These are phyloP conservation scores for Cryptococcus neoformans DNA, from an alignment of 1,284 basidiomycete species.

Conservation along the genomic window DNA sequence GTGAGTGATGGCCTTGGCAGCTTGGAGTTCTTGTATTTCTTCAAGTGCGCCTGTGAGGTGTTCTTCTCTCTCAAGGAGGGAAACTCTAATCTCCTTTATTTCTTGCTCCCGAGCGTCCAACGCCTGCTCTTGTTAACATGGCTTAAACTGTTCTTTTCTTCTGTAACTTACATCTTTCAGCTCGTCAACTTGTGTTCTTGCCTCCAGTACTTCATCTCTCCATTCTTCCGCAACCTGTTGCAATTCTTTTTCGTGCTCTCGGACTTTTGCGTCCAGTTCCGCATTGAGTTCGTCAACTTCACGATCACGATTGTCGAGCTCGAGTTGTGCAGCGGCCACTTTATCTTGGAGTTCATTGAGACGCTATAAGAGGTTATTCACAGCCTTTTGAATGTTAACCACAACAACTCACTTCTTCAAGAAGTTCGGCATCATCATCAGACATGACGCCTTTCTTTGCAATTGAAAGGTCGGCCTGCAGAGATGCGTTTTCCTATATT, in stretches of 20 bases:
- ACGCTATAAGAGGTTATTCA: constrained; percentile 15
- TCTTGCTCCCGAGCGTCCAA: constrained; percentile 39
- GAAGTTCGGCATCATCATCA: constrained; percentile 31
- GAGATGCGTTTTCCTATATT: constrained; percentile 34
- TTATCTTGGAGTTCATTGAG: constrained; percentile 47
- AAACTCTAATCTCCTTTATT: constrained; percentile 34
- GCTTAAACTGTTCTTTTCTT: neutral
- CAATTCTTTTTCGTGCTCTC: constrained; percentile 45
- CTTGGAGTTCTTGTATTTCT: constrained; percentile 39
- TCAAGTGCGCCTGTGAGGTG: constrained; percentile 32
- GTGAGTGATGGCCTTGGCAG: constrained; percentile 36
- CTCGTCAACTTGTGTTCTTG: constrained; percentile 44
- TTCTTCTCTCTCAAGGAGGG: constrained; percentile 35
- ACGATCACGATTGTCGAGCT: constrained; percentile 45
- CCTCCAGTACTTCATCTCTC: constrained; percentile 44
- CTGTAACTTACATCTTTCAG: constrained; percentile 39
- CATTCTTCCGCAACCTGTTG: constrained; percentile 45
- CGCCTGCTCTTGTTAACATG: constrained; percentile 10
- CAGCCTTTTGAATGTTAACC: neutral
- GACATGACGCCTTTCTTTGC: constrained; percentile 30
- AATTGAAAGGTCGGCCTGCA: constrained; percentile 40
- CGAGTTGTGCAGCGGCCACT: constrained; percentile 44
- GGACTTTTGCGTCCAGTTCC: constrained; percentile 44
- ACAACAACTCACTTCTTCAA: constrained; percentile 38
- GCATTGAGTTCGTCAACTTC: constrained; percentile 49